Evolutionary conservation across 805 yeast species (phyloP).

Genomic region (Ogataea trehaloabstinens): DNA sequence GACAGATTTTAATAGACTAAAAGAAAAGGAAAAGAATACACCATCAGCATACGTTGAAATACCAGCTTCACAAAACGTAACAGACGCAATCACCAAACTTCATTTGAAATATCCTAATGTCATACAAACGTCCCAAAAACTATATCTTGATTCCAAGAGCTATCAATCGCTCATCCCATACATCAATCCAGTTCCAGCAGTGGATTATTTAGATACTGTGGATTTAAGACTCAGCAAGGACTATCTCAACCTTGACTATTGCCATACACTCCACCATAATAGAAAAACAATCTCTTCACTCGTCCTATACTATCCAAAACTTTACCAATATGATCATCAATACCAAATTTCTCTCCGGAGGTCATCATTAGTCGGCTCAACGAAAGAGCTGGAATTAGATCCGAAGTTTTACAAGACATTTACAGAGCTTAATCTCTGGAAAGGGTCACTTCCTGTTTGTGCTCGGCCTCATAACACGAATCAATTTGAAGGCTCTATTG

Average conservation of each 20-base stretch:
- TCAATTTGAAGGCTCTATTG: slow-evolving; percentile 16
- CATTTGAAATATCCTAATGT: background rate
- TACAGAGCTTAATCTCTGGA: slow-evolving; percentile 12
- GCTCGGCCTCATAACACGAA: slow-evolving; percentile 7
- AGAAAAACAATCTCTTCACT: slow-evolving; percentile 33
- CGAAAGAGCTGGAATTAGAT: slow-evolving; percentile 32
- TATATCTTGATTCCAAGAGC: slow-evolving; percentile 7
- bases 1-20: background rate
- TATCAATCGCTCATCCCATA: slow-evolving; percentile 12
- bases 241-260: slow-evolving; percentile 18
- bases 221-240: slow-evolving; percentile 12
- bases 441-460: slow-evolving; percentile 1
- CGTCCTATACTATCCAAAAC: slow-evolving; percentile 34
- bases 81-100: background rate
- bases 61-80: background rate
- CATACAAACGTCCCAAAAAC: slow-evolving; percentile 2
- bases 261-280: slow-evolving; percentile 6
- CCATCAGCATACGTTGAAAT: background rate
- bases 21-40: background rate
- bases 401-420: slow-evolving; percentile 32
- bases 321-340: slow-evolving; percentile 45
- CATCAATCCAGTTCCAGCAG: background rate
- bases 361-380: slow-evolving; percentile 36
- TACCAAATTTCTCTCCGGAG: slow-evolving; percentile 39
- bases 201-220: slow-evolving; percentile 2